Evolutionary conservation across 1,284 basidiomycete genomes (phyloP).

Genomic region (Ceratorhiza oryzae-sativae): DNA sequence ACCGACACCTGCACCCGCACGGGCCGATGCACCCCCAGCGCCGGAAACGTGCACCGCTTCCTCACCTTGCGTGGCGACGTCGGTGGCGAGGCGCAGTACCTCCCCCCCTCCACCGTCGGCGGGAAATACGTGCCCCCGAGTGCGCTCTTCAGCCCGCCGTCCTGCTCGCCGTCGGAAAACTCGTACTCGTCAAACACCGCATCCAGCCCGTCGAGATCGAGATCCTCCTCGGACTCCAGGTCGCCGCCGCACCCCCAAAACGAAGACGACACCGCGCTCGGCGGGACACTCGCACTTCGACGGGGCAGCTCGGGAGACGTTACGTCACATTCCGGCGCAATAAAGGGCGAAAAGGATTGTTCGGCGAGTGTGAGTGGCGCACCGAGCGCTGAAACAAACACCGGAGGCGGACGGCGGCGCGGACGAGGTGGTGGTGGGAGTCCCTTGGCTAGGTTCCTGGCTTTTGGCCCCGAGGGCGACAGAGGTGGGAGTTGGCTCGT

Average conservation of each 20-base stretch:
- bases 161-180: background rate
- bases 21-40: background rate
- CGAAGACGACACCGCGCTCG: slow-evolving; percentile 17
- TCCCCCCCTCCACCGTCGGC: background rate
- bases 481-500: background rate
- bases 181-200: slow-evolving; percentile 11
- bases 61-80: background rate
- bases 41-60: background rate
- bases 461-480: background rate
- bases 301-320: background rate
- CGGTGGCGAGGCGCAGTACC: background rate
- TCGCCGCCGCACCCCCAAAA: background rate
- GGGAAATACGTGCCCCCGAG: slow-evolving; percentile 13
- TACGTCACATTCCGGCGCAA: background rate
- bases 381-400: slow-evolving; percentile 7
- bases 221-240: background rate
- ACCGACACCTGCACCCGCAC: slow-evolving; percentile 29
- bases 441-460: background rate
- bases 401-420: slow-evolving; percentile 14
- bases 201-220: slow-evolving; percentile 12
- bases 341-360: slow-evolving; percentile 9
- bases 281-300: slow-evolving; percentile 1
- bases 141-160: background rate
- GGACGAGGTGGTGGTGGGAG: slow-evolving; percentile 22
- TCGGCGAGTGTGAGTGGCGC: slow-evolving; percentile 14